Evolutionary conservation across 129 eudicot genomes (phyloP).

Genomic region (Chrysanthemum lavandulifolium): DNA sequence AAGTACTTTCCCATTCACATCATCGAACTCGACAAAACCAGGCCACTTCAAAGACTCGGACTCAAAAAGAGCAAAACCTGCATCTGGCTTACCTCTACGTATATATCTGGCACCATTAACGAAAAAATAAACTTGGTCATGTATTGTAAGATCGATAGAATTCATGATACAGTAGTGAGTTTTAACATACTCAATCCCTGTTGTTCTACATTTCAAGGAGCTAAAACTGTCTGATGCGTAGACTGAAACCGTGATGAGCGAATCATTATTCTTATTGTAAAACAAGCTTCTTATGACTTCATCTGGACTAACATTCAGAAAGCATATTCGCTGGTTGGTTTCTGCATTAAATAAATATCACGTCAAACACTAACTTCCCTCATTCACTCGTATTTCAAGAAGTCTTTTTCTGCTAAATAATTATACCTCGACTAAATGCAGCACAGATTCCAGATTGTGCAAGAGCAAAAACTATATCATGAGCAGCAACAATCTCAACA

Average conservation of each 20-base stretch:
- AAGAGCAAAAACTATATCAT: slow-evolving; percentile 94
- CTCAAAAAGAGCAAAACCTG: slow-evolving; percentile 94
- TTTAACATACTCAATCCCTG: slow-evolving; percentile 83
- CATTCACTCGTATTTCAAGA: slow-evolving; percentile 4
- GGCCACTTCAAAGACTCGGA: slow-evolving; percentile 98
- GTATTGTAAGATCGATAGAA: not conserved
- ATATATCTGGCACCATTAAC: slow-evolving; percentile 51
- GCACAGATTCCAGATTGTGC: slow-evolving; percentile 99
- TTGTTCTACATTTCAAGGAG: slow-evolving; percentile 93
- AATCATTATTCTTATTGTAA: slow-evolving; percentile 91
- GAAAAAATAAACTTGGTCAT: slow-evolving; percentile 7
- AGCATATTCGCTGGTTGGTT: slow-evolving; percentile 89
- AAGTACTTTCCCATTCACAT: slow-evolving; percentile 96
- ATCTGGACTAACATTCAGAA: slow-evolving; percentile 85
- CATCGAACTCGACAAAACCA: slow-evolving; percentile 99
- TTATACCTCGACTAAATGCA: slow-evolving; percentile 91
- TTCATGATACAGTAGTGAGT: not conserved
- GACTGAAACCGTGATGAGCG: slow-evolving; percentile 95
- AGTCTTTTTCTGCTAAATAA: not conserved
- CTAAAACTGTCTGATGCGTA: slow-evolving; percentile 96
- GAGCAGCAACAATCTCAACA: slow-evolving; percentile 96
- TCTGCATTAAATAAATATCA: slow-evolving; percentile 55
- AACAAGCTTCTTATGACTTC: slow-evolving; percentile 97
- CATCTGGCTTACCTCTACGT: slow-evolving; percentile 90
- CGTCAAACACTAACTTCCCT: not conserved